A percentile compares a stretch with the other conserved stretches of the same genome.
These are phyloP conservation scores for Aspergillus novofumigatus DNA, from an alignment of 2,329 filamentous ascomycete species.

Conservation along the genomic window DNA sequence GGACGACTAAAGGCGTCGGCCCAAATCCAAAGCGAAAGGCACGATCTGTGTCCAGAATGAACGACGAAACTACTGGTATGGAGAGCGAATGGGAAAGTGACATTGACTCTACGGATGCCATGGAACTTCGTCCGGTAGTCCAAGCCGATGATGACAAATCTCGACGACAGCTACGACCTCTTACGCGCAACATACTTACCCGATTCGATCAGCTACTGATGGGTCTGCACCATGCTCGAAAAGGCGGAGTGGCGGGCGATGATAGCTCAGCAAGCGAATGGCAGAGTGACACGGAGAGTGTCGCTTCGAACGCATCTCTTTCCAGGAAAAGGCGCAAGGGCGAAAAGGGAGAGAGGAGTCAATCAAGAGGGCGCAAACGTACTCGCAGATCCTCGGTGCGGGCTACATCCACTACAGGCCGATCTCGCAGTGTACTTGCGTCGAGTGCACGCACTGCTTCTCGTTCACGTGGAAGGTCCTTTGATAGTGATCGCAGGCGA, in stretches of 20 bases:
- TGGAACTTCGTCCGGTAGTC: constrained; percentile 46
- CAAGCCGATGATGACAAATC: constrained; percentile 69
- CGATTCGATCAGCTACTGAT: constrained; percentile 66
- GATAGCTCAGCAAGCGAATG: constrained; percentile 27
- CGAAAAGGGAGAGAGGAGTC: constrained; percentile 9
- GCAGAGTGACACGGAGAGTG: constrained; percentile 25
- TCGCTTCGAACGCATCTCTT: constrained; percentile 14
- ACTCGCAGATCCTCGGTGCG: constrained; percentile 12
- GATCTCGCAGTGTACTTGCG: constrained; percentile 6
- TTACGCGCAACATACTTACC: constrained; percentile 64
- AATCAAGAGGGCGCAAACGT: constrained; percentile 23
- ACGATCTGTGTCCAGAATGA: constrained; percentile 5
- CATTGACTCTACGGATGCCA: constrained; percentile 7
- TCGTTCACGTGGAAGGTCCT: constrained; percentile 11
- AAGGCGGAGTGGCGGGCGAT: constrained; percentile 42
- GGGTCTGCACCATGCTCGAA: constrained; percentile 64
- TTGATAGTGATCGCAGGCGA: constrained; percentile 9
- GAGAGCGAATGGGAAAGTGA: constrained; percentile 20
- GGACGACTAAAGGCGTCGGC: constrained; percentile 14
- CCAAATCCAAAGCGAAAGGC: background rate
- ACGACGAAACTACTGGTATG: constrained; percentile 15
- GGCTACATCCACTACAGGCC: constrained; percentile 2
- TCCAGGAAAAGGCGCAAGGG: constrained; percentile 7
- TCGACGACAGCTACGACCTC: constrained; percentile 60
- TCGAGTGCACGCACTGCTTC: constrained; percentile 10